Evolutionary conservation across 2,329 filamentous ascomycete genomes (phyloP).

Genomic region (Ophiostoma angusticollis): DNA sequence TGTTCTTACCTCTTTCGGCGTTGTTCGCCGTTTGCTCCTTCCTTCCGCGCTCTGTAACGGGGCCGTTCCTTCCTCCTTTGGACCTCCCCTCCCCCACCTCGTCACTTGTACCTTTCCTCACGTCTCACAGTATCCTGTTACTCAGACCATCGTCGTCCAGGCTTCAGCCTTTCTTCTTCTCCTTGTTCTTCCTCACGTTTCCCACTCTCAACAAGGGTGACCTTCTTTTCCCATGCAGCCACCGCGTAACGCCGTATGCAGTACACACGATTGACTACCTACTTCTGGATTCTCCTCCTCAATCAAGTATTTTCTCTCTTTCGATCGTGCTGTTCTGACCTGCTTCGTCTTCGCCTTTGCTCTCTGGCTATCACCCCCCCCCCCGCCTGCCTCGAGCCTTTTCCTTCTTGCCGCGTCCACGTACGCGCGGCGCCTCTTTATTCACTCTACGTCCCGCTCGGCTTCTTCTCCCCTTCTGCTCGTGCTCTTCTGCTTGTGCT

Average conservation of each 20-base stretch:
- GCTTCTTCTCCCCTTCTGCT: background rate
- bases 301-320: background rate
- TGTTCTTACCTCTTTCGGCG: constrained; percentile 2
- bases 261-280: background rate
- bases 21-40: constrained; percentile 7
- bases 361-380: background rate
- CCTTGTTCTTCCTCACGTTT: background rate
- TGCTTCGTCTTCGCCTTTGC: background rate
- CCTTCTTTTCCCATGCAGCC: background rate
- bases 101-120: too few relatives aligned
- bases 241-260: constrained; percentile 2
- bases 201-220: background rate
- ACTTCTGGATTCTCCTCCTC: background rate
- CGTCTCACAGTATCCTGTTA: background rate
- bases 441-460: background rate
- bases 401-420: constrained; percentile 2
- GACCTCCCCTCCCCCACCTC: background rate
- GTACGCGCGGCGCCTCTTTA: constrained; percentile 7
- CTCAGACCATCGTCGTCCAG: background rate
- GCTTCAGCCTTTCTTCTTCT: background rate
- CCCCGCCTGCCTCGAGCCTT: background rate
- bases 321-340: background rate
- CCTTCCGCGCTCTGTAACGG: background rate
- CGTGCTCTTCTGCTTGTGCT: background rate
- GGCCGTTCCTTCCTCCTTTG: background rate